Evolutionary conservation across 768 basidiomycete species (phyloP).

Genomic region (Phaeotremella skinneri): DNA sequence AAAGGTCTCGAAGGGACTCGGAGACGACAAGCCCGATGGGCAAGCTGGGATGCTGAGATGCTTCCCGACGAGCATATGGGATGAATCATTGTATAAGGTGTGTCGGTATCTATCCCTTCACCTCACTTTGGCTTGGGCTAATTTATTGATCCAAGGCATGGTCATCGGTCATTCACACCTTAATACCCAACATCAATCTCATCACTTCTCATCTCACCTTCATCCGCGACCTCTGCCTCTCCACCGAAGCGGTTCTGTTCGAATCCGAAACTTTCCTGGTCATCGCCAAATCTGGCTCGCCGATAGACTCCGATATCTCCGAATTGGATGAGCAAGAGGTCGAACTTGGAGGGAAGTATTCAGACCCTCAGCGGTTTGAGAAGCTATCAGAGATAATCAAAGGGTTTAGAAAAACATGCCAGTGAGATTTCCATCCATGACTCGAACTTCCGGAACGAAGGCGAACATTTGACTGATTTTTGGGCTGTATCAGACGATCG

Average conservation of each 20-base stretch:
- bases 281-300: conserved; percentile 62
- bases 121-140: conserved; percentile 9
- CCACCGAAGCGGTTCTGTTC: conserved; percentile 91
- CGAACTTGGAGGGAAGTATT: conserved; percentile 48
- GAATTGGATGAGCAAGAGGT: conserved; percentile 49
- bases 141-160: conserved; percentile 66
- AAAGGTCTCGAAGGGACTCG: conserved; percentile 58
- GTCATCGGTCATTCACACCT: conserved; percentile 93
- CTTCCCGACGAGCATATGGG: conserved; percentile 93
- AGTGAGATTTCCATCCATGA: conserved; percentile 57
- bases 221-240: conserved; percentile 80
- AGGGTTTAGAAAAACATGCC: conserved; percentile 87
- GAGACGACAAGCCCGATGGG: conserved; percentile 11
- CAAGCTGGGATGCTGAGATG: conserved; percentile 59
- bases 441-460: conserved; percentile 20
- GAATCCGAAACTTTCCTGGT: conserved; percentile 98
- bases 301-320: conserved; percentile 40
- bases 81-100: conserved; percentile 94
- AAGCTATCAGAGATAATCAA: conserved; percentile 78
- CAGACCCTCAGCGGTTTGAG: conserved; percentile 54
- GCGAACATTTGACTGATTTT: neutral
- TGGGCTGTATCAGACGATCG: conserved; percentile 37
- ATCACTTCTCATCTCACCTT: conserved; percentile 81
- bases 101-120: conserved; percentile 13
- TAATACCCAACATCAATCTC: conserved; percentile 91